Conservation (phyloP, 1,139 yeast species). For the Pneumocystis wakefieldiae region DNA sequence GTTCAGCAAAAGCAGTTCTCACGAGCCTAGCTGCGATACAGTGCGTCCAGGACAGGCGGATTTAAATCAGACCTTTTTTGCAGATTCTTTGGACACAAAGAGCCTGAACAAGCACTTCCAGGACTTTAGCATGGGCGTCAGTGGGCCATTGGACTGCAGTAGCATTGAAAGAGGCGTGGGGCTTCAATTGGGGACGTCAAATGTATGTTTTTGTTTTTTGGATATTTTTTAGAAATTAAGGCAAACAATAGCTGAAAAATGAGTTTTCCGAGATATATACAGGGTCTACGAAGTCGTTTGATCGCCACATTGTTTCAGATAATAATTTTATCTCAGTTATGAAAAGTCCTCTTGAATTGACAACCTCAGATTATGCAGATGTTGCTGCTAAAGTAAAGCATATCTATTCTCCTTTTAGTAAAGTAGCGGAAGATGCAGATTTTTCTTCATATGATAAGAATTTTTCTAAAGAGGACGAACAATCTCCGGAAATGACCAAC, state of each 20-base stretch:
- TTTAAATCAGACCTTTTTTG: background rate
- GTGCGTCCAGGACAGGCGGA: background rate
- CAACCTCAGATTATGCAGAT: background rate
- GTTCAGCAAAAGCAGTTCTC: background rate
- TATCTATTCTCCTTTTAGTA: background rate
- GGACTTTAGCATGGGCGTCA: conserved; percentile 1
- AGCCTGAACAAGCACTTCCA: background rate
- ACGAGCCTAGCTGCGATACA: background rate
- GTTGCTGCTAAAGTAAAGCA: background rate
- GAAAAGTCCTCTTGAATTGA: background rate
- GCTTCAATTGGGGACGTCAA: background rate
- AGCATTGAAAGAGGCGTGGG: conserved; percentile 1
- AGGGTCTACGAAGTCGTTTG: background rate
- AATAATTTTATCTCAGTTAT: background rate
- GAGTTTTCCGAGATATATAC: background rate
- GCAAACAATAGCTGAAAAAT: background rate
- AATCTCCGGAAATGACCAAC: background rate
- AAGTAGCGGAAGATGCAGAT: background rate
- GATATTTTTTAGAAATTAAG: background rate
- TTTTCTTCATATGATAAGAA: background rate
- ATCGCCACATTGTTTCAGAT: background rate
- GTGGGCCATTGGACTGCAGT: background rate
- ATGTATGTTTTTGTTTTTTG: background rate
- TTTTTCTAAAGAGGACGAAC: background rate
- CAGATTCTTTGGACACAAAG: background rate